Conservation (phyloP, 1,284 basidiomycete genomes). For the Cryptococcus hybrid region DNA sequence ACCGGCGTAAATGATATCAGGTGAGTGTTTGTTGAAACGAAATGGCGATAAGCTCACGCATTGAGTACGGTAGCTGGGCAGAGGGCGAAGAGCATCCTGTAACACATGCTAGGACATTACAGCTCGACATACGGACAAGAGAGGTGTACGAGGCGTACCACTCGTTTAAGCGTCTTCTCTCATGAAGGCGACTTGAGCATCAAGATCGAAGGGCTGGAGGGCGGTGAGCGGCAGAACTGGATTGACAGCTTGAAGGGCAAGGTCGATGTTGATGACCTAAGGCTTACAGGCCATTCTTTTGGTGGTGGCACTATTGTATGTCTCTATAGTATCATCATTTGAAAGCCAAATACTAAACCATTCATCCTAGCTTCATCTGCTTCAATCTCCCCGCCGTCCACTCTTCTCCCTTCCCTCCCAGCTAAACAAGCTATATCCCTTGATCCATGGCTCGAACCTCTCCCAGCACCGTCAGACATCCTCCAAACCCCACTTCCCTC, state of each 20-base stretch:
- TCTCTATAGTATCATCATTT: slow-evolving; percentile 8
- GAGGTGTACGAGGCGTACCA: slow-evolving; percentile 63
- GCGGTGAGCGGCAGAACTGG: slow-evolving; percentile 7
- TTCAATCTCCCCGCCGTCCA: slow-evolving; percentile 10
- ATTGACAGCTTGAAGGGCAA: slow-evolving; percentile 54
- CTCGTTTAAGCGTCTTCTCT: slow-evolving; percentile 32
- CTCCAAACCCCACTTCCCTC: slow-evolving; percentile 3
- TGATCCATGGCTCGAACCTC: slow-evolving; percentile 76
- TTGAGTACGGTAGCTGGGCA: slow-evolving; percentile 16
- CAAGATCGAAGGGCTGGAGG: slow-evolving; percentile 3
- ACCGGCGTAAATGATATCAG: no score
- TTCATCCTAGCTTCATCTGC: slow-evolving; percentile 11
- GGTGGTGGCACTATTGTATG: slow-evolving; percentile 69
- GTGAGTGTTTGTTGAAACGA: no score
- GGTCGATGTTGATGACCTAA: slow-evolving; percentile 52
- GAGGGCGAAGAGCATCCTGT: slow-evolving; percentile 24
- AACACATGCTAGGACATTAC: slow-evolving; percentile 60
- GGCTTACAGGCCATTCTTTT: slow-evolving; percentile 70
- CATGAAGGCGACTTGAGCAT: neutral
- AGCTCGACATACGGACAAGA: slow-evolving; percentile 62
- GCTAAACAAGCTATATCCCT: slow-evolving; percentile 60
- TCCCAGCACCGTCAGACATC: slow-evolving; percentile 59
- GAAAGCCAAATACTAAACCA: neutral
- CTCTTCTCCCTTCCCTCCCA: slow-evolving; percentile 54
- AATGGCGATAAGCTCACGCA: neutral